Evolutionary conservation across 495 filamentous ascomycete genomes (phyloP).

Genomic region (Aspergillus nidulans): DNA sequence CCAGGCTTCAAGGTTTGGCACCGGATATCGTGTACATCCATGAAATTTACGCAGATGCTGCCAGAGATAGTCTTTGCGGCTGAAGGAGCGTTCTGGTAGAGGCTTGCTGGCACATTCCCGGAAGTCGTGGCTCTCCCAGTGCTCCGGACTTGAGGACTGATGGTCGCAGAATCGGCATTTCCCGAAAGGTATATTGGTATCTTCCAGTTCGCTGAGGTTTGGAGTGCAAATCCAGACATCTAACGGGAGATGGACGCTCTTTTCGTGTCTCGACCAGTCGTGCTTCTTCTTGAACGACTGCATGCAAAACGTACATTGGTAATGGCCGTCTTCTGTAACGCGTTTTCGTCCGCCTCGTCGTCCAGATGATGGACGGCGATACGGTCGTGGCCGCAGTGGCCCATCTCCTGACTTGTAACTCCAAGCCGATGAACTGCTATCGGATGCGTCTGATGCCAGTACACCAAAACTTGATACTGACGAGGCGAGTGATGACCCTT

Average conservation of each 20-base stretch:
- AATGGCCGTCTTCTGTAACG: conserved; percentile 37
- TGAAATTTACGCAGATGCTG: conserved; percentile 81
- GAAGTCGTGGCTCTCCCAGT: conserved; percentile 69
- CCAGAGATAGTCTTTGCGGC: conserved; percentile 76
- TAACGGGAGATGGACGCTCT: conserved; percentile 69
- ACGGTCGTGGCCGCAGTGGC: background rate
- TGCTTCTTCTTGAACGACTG: conserved; percentile 78
- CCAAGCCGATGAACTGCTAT: conserved; percentile 36
- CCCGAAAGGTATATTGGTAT: conserved; percentile 7
- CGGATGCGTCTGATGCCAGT: conserved; percentile 30
- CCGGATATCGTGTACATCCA: conserved; percentile 52
- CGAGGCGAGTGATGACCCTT: conserved; percentile 4
- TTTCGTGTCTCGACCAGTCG: conserved; percentile 83
- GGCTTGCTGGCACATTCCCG: conserved; percentile 62
- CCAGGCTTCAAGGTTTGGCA: conserved; percentile 66
- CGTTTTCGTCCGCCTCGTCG: conserved; percentile 43
- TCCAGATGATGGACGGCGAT: conserved; percentile 7
- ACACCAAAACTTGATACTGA: conserved; percentile 26
- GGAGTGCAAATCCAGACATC: conserved; percentile 69
- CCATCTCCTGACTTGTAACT: conserved; percentile 44
- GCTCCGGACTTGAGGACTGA: conserved; percentile 52
- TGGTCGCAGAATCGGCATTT: conserved; percentile 65
- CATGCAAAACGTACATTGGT: conserved; percentile 82
- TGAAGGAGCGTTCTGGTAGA: conserved; percentile 65
- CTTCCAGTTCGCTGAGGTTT: background rate